Evolutionary conservation across 2,329 filamentous ascomycete genomes (phyloP).

Genomic region (Calycina marina): DNA sequence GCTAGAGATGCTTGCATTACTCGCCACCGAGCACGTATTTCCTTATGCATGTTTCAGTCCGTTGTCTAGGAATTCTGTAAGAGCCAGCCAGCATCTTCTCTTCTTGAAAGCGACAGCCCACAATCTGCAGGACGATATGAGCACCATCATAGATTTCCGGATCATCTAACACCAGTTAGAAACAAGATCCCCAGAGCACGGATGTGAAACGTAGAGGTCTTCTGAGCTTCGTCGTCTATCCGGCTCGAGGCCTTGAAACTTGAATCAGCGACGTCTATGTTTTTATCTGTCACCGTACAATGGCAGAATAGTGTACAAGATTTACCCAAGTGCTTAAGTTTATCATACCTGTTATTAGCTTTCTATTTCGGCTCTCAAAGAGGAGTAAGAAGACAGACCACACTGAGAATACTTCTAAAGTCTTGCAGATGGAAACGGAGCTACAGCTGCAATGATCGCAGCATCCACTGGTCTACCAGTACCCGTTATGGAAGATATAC

Average conservation of each 20-base stretch:
- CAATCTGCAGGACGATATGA: constrained; percentile 38
- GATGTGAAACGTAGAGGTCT: constrained; percentile 31
- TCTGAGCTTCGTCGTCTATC: constrained; percentile 29
- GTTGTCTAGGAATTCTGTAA: too few species aligned
- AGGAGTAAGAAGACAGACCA: constrained; percentile 15
- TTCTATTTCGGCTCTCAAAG: too few species aligned
- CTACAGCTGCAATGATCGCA: constrained; percentile 35
- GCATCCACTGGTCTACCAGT: constrained; percentile 34
- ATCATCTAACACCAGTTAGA: constrained; percentile 34
- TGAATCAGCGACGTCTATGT: constrained; percentile 25
- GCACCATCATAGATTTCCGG: constrained; percentile 27
- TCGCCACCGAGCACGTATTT: too few species aligned
- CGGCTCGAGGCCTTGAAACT: too few species aligned
- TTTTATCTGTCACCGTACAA: constrained; percentile 30
- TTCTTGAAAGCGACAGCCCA: constrained; percentile 36
- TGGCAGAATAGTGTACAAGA: constrained; percentile 43
- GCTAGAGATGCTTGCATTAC: too few species aligned
- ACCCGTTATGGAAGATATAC: constrained; percentile 12
- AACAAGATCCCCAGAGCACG: too few species aligned
- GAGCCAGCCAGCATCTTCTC: constrained; percentile 36
- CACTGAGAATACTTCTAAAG: constrained; percentile 32
- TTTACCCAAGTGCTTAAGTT: constrained; percentile 28
- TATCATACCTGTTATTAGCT: constrained; percentile 12
- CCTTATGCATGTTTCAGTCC: too few species aligned
- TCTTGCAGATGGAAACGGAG: constrained; percentile 33